Percentiles rank a stretch among this genome's conserved stretches.
Evolutionary conservation across 768 basidiomycete species (phyloP).

Genomic region (Hericium alpestre): DNA sequence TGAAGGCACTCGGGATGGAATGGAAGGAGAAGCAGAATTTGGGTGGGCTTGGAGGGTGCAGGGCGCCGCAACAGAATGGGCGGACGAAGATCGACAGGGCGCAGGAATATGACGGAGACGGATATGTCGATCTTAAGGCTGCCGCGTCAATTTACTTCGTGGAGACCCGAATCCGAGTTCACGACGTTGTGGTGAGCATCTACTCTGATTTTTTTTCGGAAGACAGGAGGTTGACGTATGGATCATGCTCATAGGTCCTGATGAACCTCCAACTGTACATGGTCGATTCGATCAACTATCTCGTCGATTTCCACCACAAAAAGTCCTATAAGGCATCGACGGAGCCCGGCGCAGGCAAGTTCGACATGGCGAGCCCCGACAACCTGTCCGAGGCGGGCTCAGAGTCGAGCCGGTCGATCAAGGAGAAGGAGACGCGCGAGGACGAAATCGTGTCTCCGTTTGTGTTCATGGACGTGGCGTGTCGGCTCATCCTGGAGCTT

Average conservation of each 20-base stretch:
- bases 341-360: constrained; percentile 58
- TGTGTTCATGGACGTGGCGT: constrained; percentile 95
- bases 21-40: constrained; percentile 88
- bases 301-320: constrained; percentile 97
- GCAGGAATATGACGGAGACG: constrained; percentile 47
- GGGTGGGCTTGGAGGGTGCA: constrained; percentile 52
- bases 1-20: constrained; percentile 88
- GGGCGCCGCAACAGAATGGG: constrained; percentile 20
- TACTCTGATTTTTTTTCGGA: neutral
- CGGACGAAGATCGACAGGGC: constrained; percentile 49
- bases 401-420: constrained; percentile 47
- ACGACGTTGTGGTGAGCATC: constrained; percentile 77
- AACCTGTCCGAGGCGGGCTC: constrained; percentile 42
- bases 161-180: constrained; percentile 82
- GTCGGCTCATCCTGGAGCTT: constrained; percentile 85
- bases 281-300: constrained; percentile 91
- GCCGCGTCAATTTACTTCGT: constrained; percentile 83
- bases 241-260: constrained; percentile 46
- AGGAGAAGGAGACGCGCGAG: constrained; percentile 39
- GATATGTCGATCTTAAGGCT: constrained; percentile 48
- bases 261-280: constrained; percentile 98
- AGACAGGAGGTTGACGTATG: neutral
- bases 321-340: constrained; percentile 77
- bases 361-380: constrained; percentile 51
- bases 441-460: constrained; percentile 78